phyloP scores from a whole-genome alignment of 2,329 filamentous ascomycete species.

The Diaporthe sp. region DNA sequence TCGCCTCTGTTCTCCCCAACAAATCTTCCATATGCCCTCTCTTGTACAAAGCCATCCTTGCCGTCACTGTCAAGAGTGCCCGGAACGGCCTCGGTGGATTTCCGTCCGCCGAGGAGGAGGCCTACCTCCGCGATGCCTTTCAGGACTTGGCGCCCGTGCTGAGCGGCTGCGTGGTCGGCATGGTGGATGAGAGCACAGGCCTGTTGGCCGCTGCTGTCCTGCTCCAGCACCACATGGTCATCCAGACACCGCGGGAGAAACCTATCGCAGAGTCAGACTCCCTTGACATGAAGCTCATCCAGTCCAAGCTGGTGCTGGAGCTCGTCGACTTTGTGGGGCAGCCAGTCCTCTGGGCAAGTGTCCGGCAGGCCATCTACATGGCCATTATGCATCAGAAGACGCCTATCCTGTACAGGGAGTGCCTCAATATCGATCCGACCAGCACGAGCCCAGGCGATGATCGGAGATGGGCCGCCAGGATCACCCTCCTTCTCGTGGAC shows the following conservation, averaged over 20 bases:
- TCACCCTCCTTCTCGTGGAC: conserved; percentile 45
- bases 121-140: conserved; percentile 13
- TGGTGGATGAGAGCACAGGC: conserved; percentile 22
- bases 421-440: conserved; percentile 27
- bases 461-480: conserved; percentile 43
- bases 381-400: conserved; percentile 43
- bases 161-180: conserved; percentile 13
- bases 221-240: conserved; percentile 19
- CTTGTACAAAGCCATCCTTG: conserved; percentile 11
- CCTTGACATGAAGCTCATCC: conserved; percentile 5
- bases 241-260: conserved; percentile 9
- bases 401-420: conserved; percentile 31
- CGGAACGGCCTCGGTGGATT: neutral
- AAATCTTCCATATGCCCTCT: conserved; percentile 23
- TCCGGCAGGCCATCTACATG: conserved; percentile 45
- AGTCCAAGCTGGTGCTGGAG: conserved; percentile 15
- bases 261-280: conserved; percentile 13
- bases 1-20: conserved; percentile 12
- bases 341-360: conserved; percentile 27
- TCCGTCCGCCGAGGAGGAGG: conserved; percentile 10
- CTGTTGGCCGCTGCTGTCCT: conserved; percentile 14
- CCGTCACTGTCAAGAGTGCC: neutral
- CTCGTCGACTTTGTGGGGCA: conserved; percentile 15
- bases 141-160: neutral
- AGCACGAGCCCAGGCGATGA: conserved; percentile 40